Conservation (phyloP, 306 rosid species). For the Medicago arabica region DNA sequence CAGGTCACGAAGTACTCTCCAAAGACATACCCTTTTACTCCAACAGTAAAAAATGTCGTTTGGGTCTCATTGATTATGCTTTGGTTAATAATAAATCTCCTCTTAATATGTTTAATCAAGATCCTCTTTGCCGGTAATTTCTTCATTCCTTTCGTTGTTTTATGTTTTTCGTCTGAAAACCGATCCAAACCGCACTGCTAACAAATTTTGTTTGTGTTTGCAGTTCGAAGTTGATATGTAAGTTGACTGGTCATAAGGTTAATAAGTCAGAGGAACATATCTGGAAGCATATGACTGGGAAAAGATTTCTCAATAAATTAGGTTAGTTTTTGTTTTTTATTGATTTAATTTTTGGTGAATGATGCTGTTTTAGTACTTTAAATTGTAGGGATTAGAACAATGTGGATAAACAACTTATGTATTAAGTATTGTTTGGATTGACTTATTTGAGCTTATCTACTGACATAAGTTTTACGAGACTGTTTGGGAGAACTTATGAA, state of each 20-base stretch:
- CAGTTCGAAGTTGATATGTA: conserved; percentile 88
- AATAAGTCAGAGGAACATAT: conserved; percentile 96
- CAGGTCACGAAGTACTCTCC: conserved; percentile 77
- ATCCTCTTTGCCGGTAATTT: conserved; percentile 73
- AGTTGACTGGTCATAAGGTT: conserved; percentile 77
- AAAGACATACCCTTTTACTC: conserved; percentile 76
- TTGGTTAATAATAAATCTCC: conserved; percentile 70
- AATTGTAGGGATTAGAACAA: neutral
- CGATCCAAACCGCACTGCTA: too few relatives aligned
- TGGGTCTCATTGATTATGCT: conserved; percentile 81
- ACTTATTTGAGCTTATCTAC: too few relatives aligned
- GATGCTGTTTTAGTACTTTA: neutral
- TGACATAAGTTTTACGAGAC: too few relatives aligned
- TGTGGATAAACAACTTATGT: neutral
- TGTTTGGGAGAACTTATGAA: too few relatives aligned
- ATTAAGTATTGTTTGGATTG: too few relatives aligned
- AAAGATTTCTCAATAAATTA: conserved; percentile 85
- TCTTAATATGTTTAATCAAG: conserved; percentile 80
- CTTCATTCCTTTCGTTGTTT: neutral
- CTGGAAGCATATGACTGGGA: conserved; percentile 97
- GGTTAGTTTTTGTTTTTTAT: conserved; percentile 54
- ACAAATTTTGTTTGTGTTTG: conserved; percentile 21
- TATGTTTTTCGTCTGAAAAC: too few relatives aligned
- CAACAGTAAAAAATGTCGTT: conserved; percentile 79
- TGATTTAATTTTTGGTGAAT: conserved; percentile 1